Base-by-base conservation (phyloP, 139 green algal species). In the Auxenochlorella pyrenoidosa region DNA sequence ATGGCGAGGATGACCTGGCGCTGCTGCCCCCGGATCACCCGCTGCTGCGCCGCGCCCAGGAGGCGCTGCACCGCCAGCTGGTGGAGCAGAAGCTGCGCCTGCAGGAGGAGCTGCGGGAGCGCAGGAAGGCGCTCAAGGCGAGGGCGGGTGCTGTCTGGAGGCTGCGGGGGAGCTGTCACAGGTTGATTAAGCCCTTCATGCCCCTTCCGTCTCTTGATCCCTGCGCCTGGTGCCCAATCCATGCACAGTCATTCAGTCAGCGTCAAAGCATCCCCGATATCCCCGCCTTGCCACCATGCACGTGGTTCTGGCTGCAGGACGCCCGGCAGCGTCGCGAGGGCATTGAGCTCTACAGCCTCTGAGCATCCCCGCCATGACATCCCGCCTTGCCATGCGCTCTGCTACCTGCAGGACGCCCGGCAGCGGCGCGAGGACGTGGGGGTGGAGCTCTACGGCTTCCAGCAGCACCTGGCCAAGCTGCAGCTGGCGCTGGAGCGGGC, bases 391-490 rank as follows among this genome's bases (percentile, higher is more conserved):
- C 16, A 24, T 41, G 15, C 43, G 12, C 30, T 32, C 2, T 5
- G 13, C 66, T 24, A 30, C 36, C 41, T 87, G 66, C 91, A 94
- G 91, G 84, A 92, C 41, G 91, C 90, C 30, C 91, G 97, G 88
- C 66, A 90, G 34, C 84, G 94, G 76, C 91, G 96, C 0, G 94
- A 98, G 85, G 92, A 91, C 19, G 88, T 98, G 47, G 96, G 96
- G 44, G 95, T 98, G 71, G 95, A 97, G 93, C 93, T 99, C 24
- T 98, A 98, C 88, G 95, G 95, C 40, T 97, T 96, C 71, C 96
- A 99, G 92, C 95, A 98, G 90, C 94, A 96, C 68, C 91, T 98
- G 40, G 96, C 95, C 22, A 93, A 94, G 81, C 92, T 98, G 76
- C 96, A 98, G 92, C 91, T 96, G 86, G 63, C 85, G 10, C 91